phyloP scores from a whole-genome alignment of 257 asterid species.

The Nicotiana otophora region DNA sequence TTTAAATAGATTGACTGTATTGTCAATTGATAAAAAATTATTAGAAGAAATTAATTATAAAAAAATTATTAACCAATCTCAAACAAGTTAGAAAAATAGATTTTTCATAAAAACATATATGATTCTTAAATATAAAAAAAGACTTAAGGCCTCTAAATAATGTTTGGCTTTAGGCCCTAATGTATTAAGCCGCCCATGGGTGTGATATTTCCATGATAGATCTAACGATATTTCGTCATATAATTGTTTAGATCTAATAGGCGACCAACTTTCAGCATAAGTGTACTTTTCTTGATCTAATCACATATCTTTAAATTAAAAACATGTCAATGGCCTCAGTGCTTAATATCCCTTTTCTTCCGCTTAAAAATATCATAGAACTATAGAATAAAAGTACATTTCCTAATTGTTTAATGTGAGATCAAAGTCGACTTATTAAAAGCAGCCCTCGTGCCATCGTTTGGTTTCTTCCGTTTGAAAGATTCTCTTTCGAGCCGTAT shows the following conservation, averaged over 20 bases:
- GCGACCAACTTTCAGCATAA: neutral
- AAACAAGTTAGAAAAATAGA: no score
- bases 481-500: neutral
- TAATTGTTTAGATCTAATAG: neutral
- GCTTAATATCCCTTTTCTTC: neutral
- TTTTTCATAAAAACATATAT: no score
- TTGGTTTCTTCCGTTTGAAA: neutral
- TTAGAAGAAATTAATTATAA: no score
- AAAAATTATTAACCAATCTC: no score
- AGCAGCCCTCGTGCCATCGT: neutral
- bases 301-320: neutral
- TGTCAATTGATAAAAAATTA: no score
- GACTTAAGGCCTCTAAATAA: no score
- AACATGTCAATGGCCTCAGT: neutral
- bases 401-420: neutral
- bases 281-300: neutral
- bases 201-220: no score
- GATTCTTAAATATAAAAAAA: no score
- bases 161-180: no score
- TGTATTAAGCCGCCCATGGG: no score
- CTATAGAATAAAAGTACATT: neutral
- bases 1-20: no score
- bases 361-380: neutral
- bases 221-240: neutral
- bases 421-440: neutral